These are phyloP conservation scores for Crithidia fasciculata DNA, from an alignment of 208 protist genomes.

Conservation along the genomic window DNA sequence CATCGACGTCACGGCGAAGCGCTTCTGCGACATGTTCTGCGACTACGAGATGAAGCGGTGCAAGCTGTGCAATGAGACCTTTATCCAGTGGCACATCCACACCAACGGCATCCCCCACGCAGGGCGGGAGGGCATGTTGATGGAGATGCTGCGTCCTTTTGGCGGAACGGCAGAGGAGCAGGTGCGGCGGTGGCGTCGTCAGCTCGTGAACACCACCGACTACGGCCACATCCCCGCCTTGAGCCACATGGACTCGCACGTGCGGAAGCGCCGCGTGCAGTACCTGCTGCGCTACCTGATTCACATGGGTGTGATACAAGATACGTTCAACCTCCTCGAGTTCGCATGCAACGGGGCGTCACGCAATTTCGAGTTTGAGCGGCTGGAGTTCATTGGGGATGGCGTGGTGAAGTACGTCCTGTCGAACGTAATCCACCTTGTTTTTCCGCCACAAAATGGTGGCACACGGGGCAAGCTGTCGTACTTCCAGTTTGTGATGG, in stretches of 20 bases:
- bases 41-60: constrained; percentile 83
- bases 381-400: constrained; percentile 87
- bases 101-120: constrained; percentile 63
- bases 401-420: constrained; percentile 90
- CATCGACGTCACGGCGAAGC: constrained; percentile 68
- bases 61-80: constrained; percentile 88
- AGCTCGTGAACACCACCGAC: constrained; percentile 47
- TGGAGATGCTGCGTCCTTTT: constrained; percentile 83
- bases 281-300: constrained; percentile 84
- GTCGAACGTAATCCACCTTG: constrained; percentile 66
- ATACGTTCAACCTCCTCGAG: constrained; percentile 72
- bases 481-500: constrained; percentile 86
- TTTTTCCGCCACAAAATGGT: constrained; percentile 75
- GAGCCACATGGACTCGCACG: constrained; percentile 72
- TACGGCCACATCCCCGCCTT: constrained; percentile 74
- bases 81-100: constrained; percentile 80
- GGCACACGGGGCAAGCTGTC: constrained; percentile 73
- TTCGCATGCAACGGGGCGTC: constrained; percentile 34
- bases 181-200: constrained; percentile 71
- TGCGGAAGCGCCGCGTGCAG: constrained; percentile 73
- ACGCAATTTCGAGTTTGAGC: constrained; percentile 89
- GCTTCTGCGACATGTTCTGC: constrained; percentile 79
- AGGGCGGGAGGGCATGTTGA: constrained; percentile 72
- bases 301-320: constrained; percentile 67
- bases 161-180: constrained; percentile 86